Conservation (phyloP, 2,329 filamentous ascomycete genomes). For the Metarhizium brunneum region DNA sequence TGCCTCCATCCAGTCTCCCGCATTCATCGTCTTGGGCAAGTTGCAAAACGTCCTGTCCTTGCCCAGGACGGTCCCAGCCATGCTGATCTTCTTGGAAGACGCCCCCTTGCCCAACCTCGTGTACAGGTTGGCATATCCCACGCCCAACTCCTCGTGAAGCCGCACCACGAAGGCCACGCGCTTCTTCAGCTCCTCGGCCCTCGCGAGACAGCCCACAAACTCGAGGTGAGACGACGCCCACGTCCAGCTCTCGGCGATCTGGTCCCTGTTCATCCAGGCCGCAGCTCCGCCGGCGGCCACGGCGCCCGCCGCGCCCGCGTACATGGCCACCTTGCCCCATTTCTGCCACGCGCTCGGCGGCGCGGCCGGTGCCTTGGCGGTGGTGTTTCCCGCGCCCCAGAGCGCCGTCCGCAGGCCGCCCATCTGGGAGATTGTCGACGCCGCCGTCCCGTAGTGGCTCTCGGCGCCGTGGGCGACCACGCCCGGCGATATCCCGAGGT, state of each 20-base stretch:
- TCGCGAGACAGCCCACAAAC: constrained; percentile 82
- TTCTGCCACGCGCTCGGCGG: constrained; percentile 51
- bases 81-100: constrained; percentile 37
- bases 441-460: constrained; percentile 66
- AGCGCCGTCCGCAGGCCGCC: constrained; percentile 58
- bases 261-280: constrained; percentile 76
- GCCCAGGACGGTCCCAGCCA: constrained; percentile 52
- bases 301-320: constrained; percentile 74
- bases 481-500: constrained; percentile 69
- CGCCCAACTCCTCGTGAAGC: constrained; percentile 52
- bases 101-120: constrained; percentile 70
- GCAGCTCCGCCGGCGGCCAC: constrained; percentile 75
- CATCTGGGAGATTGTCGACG: constrained; percentile 59
- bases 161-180: constrained; percentile 61
- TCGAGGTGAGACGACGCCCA: constrained; percentile 89
- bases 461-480: constrained; percentile 84
- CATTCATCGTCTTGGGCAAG: constrained; percentile 49
- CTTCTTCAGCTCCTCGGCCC: constrained; percentile 70
- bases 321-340: constrained; percentile 80
- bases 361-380: neutral
- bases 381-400: constrained; percentile 31
- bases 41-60: constrained; percentile 83
- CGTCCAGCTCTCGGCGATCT: constrained; percentile 63
- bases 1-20: constrained; percentile 56
- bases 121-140: constrained; percentile 82